These are phyloP conservation scores for Xylariaceae sp. DNA, from an alignment of 2,329 filamentous ascomycete species.

Conservation along the genomic window DNA sequence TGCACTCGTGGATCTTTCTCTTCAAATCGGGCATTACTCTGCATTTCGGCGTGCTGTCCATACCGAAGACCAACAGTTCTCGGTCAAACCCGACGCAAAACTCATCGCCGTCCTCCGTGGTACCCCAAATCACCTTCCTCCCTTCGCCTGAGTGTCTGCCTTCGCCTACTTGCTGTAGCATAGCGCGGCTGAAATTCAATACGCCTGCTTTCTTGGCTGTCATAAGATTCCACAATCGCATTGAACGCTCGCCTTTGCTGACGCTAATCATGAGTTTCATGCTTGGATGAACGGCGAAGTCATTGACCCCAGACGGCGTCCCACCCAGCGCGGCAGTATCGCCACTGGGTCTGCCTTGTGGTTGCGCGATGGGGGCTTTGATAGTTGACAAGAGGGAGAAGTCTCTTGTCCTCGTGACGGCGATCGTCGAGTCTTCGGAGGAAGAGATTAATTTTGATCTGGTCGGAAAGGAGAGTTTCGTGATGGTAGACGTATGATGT, in stretches of 20 bases:
- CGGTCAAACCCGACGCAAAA: constrained; percentile 88
- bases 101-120: constrained; percentile 65
- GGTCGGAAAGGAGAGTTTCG: constrained; percentile 75
- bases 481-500: constrained; percentile 82
- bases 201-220: constrained; percentile 95
- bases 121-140: constrained; percentile 75
- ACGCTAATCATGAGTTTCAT: constrained; percentile 97
- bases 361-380: constrained; percentile 81
- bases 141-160: constrained; percentile 78
- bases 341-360: constrained; percentile 75
- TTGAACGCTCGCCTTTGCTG: constrained; percentile 80
- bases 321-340: constrained; percentile 82
- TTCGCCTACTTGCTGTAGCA: constrained; percentile 73
- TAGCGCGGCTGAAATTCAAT: constrained; percentile 72
- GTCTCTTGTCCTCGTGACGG: constrained; percentile 81
- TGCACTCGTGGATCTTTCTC: constrained; percentile 80
- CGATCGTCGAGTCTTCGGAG: constrained; percentile 87
- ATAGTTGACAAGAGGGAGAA: constrained; percentile 85
- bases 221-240: constrained; percentile 94
- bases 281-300: constrained; percentile 91
- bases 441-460: constrained; percentile 83
- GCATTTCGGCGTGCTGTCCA: constrained; percentile 79
- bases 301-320: constrained; percentile 83
- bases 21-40: constrained; percentile 59
- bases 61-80: constrained; percentile 78